phyloP scores from a whole-genome alignment of 306 rosid genomes.

The Parietaria judaica region DNA sequence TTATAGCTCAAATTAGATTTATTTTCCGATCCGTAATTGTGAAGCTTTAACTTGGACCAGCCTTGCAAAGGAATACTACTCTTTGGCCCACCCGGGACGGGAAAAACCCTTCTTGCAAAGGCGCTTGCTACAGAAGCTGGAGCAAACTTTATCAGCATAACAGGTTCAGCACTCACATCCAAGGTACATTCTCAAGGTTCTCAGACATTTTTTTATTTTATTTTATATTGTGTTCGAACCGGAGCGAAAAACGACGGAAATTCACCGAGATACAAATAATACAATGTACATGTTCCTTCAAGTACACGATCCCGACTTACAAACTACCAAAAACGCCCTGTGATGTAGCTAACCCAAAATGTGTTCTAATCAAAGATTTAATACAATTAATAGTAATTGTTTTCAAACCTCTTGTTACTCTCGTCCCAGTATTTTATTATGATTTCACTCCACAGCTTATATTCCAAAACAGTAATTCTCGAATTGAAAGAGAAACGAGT shows the following conservation, averaged over 20 bases:
- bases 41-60: conserved; percentile 29
- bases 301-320: background rate
- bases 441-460: background rate
- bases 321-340: background rate
- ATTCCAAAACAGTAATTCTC: background rate
- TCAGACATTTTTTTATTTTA: background rate
- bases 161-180: conserved; percentile 93
- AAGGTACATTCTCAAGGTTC: conserved; percentile 40
- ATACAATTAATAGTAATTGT: too few species aligned
- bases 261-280: too few species aligned
- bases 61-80: conserved; percentile 97
- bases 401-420: too few species aligned
- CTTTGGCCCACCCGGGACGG: conserved; percentile 99
- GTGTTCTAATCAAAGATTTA: too few species aligned
- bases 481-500: background rate
- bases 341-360: too few species aligned
- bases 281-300: too few species aligned
- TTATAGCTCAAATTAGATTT: too few species aligned
- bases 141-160: conserved; percentile 92
- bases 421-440: background rate
- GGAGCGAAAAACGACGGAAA: too few species aligned
- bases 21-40: conserved; percentile 7
- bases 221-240: too few species aligned
- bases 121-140: conserved; percentile 99
- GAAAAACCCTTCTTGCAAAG: conserved; percentile 97